phyloP scores from a whole-genome alignment of 1,284 basidiomycete species.

The Stygiomarasmius scandens region DNA sequence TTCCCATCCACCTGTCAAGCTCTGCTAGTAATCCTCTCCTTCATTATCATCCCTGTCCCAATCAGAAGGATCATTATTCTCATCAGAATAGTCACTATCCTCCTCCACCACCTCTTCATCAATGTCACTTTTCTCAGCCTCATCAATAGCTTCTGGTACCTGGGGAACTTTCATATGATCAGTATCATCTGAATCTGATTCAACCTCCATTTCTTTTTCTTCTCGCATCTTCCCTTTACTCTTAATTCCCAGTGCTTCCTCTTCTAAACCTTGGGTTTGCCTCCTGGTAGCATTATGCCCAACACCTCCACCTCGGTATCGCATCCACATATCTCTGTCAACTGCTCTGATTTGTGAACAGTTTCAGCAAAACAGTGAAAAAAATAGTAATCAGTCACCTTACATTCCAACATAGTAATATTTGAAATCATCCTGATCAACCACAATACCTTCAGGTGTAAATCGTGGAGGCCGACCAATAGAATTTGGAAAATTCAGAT shows the following conservation, averaged over 20 bases:
- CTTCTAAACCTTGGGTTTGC: neutral
- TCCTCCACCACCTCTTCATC: neutral
- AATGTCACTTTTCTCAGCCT: neutral
- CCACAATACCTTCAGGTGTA: neutral
- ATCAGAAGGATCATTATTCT: neutral
- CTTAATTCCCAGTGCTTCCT: neutral
- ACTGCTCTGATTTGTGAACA: conserved; percentile 8
- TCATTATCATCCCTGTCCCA: too few species aligned
- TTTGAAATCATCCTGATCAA: conserved; percentile 23
- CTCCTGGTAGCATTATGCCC: conserved; percentile 5
- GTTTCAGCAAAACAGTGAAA: conserved; percentile 4
- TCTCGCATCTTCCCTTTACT: neutral
- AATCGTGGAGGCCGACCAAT: conserved; percentile 3
- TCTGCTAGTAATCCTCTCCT: too few species aligned
- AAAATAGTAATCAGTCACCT: neutral
- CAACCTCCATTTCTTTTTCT: neutral
- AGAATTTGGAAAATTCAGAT: conserved; percentile 4
- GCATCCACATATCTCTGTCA: conserved; percentile 17
- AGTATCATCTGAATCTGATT: neutral
- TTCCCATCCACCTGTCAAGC: too few species aligned
- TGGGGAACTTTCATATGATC: neutral
- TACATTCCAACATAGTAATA: conserved; percentile 20
- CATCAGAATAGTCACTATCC: neutral
- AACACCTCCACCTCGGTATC: conserved; percentile 14
- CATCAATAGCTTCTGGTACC: neutral